Evolutionary conservation across 2,329 filamentous ascomycete genomes (phyloP), one percentile per base, ranked within the genome.

Genomic region (Nigrospora oryzae): DNA sequence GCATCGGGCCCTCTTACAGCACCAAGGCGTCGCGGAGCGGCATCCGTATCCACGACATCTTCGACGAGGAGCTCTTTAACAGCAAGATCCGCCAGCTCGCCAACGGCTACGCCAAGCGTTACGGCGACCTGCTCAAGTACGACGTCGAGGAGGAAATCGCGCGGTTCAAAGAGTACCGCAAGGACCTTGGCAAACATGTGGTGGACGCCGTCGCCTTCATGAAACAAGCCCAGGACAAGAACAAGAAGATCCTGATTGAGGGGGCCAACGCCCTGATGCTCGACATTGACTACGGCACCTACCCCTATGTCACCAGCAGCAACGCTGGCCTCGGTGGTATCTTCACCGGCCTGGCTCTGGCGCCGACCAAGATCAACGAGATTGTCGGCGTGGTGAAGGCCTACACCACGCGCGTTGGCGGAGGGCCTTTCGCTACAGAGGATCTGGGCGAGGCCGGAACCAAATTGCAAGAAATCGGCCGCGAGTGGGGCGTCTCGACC

Each of bases 111-210:
- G 73, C 79, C 67, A 81, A 83, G 66, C 45, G 53, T 31, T 56
- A 49, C 71, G 83, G 52, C 10, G 40, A 84, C 52, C 63, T 86
- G 23, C 64, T 84, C 45, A 60, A 79, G 51, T 78, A 79, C 59
- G 80, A 89, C 50, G 73, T 83, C 8, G 83, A 89, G 53, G 79
- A 81, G 32, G 85, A 89, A 66, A 74, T 89, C 51, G 40, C 32
- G 2, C 36, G 47, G 33, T 76, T 85, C 44, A 77, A 87, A 55
- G 65, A 71, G 45, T 68, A 69, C n/a, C 81, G 79, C 2, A 79
- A 85, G 57, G 63, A 75, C 45, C 65, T 67, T 44, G 69, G 70
- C 40, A 69, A 73, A 17, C 85, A 78, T 52, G 75, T 81, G 49
- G 71, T 87, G 47, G 84, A 89, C 56, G 79, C 78, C 47, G 73